phyloP scores from a whole-genome alignment of 129 eudicot genomes.

The Erigeron canadensis region DNA sequence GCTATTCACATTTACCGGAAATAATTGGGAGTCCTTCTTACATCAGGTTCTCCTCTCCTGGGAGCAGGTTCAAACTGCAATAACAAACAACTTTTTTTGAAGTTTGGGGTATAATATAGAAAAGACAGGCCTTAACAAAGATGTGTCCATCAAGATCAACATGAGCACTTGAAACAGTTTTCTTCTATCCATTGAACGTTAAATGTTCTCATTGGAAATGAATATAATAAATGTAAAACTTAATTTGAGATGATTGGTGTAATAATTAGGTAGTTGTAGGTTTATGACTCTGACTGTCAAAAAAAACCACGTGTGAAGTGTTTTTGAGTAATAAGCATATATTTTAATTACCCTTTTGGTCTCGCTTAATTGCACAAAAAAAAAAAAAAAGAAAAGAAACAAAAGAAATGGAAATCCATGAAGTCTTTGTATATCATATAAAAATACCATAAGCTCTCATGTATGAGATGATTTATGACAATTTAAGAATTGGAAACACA shows the following conservation, averaged over 20 bases:
- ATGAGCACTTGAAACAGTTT: background rate
- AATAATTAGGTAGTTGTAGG: no score
- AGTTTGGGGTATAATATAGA: background rate
- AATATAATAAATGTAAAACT: background rate
- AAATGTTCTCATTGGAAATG: background rate
- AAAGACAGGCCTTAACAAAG: background rate
- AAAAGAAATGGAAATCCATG: background rate
- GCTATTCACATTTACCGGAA: conserved; percentile 47
- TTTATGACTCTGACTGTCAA: no score
- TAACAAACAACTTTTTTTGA: background rate
- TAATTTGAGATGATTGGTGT: background rate
- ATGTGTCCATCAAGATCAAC: background rate
- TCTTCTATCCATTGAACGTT: background rate
- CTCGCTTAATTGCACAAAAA: background rate
- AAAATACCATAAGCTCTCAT: background rate
- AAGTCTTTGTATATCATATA: no score
- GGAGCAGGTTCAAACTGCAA: conserved; percentile 96
- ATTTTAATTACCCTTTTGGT: background rate
- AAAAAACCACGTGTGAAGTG: background rate
- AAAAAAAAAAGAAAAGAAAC: background rate
- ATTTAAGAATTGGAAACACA: background rate
- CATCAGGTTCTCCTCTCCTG: conserved; percentile 97
- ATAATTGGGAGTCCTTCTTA: conserved; percentile 87
- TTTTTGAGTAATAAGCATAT: background rate
- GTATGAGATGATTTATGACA: background rate